A percentile compares a stretch with the other conserved stretches of the same genome.
Conservation (phyloP, 2,329 filamentous ascomycete species). For the Calonectria pseudoturangicola region DNA sequence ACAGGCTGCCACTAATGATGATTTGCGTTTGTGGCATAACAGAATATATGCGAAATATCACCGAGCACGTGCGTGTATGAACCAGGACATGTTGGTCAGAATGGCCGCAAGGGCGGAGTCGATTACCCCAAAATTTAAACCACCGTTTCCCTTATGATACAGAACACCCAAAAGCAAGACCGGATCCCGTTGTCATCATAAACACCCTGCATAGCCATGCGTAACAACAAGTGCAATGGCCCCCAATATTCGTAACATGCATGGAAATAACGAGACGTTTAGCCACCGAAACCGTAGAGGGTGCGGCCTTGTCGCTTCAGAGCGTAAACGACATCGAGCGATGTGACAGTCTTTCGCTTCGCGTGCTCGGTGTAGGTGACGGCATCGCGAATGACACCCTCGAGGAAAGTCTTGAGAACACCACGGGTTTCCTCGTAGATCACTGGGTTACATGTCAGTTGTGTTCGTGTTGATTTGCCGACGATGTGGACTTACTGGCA, state of each 20-base stretch:
- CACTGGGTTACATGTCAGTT: conserved; percentile 66
- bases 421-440: conserved; percentile 87
- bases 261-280: conserved; percentile 65
- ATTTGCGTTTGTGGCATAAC: too few species aligned
- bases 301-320: conserved; percentile 83
- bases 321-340: conserved; percentile 80
- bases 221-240: conserved; percentile 39
- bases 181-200: conserved; percentile 65
- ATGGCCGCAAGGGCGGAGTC: conserved; percentile 53
- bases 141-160: conserved; percentile 66
- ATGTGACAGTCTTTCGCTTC: conserved; percentile 87
- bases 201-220: conserved; percentile 60
- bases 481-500: conserved; percentile 78
- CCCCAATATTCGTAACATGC: conserved; percentile 61
- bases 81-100: conserved; percentile 46
- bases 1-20: too few species aligned
- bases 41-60: too few species aligned
- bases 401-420: conserved; percentile 86
- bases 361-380: conserved; percentile 88
- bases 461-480: conserved; percentile 76
- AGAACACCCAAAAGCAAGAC: conserved; percentile 66
- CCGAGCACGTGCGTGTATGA: not conserved
- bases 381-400: conserved; percentile 84
- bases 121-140: conserved; percentile 62
- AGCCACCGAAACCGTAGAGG: conserved; percentile 92